Evolutionary conservation across 768 basidiomycete species (phyloP), one percentile per base, ranked within the genome.

Genomic region (Suillus discolor): DNA sequence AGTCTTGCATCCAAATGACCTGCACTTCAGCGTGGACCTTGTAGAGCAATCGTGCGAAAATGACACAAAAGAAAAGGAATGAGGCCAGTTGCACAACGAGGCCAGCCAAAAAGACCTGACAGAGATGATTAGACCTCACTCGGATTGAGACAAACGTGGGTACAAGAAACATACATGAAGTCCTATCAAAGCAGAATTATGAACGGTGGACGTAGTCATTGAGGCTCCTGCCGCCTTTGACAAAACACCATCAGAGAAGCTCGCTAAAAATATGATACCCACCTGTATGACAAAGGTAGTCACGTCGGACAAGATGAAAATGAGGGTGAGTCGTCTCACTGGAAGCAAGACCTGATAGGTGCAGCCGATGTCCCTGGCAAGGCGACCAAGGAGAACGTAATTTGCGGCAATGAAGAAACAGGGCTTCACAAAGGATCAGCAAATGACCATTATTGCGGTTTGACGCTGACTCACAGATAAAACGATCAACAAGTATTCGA

Each of bases 371-470:
- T 84, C 79, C 28, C 74, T 78, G 6, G 88, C 85, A 4, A 93
- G 73, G 15, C 84, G 84, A 12, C 89, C 88, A 1, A 92, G 82
- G 23, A 91, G 80, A 63, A 90, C 77, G 70, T 92, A 92, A 70
- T 88, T 83, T 16, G 87, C 83, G 6, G 88, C 88, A 67, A 90
- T 88, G 77, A 92, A 92, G 34, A 88, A 90, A 71, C 91, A 92
- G 6, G 90, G 90, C 87, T 88, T 61, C 13, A 11, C 16, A 57
- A 44, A 28, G 20, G 38, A 57, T 34, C 36, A 68, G 38, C 15
- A 49, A 42, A 51, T 20, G 51, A 36, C 8, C 28, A 45, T 59
- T 36, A 41, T 16, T 25, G 23, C 11, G 39, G 55, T 61, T 12
- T n/a, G 20, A 67, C 34, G 42, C 28, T n/a, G 16, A 61, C 68